A percentile compares a stretch with the other conserved stretches of the same genome.
Conservation (phyloP, 1,139 yeast genomes). For the Arxiozyma slooffiae region DNA sequence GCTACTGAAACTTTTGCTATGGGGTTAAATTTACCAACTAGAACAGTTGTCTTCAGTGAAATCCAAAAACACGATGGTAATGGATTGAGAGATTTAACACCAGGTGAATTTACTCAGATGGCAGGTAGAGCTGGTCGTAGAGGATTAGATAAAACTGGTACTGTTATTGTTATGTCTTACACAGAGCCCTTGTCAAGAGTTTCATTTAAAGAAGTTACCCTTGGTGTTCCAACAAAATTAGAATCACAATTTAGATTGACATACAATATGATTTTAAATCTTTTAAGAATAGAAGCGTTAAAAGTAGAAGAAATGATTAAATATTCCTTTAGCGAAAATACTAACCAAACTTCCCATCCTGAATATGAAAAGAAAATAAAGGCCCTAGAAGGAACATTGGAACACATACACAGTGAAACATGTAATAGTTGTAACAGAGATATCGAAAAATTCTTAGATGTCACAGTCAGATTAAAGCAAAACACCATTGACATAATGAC, state of each 20-base stretch:
- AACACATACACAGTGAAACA: constrained; percentile 33
- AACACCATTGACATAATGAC: constrained; percentile 39
- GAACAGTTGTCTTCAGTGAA: constrained; percentile 86
- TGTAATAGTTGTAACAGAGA: constrained; percentile 34
- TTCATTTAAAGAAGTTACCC: constrained; percentile 64
- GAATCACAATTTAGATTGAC: constrained; percentile 89
- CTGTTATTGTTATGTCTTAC: constrained; percentile 89
- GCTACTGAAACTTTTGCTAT: constrained; percentile 98
- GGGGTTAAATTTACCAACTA: constrained; percentile 94
- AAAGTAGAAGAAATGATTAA: constrained; percentile 96
- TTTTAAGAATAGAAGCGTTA: constrained; percentile 84
- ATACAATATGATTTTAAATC: constrained; percentile 87
- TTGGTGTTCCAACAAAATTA: constrained; percentile 83
- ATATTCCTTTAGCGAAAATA: constrained; percentile 86
- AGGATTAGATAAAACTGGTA: constrained; percentile 88
- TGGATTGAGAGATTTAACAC: constrained; percentile 66
- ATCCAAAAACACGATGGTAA: constrained; percentile 85
- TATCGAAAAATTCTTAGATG: constrained; percentile 39
- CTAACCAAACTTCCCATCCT: constrained; percentile 76
- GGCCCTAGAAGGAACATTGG: constrained; percentile 41
- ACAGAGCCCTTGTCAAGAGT: constrained; percentile 53
- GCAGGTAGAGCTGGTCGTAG: constrained; percentile 98
- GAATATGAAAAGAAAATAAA: constrained; percentile 67
- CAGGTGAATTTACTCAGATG: constrained; percentile 98
- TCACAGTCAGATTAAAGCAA: constrained; percentile 39